Conservation (phyloP, 352 stramenopile genomes). For the Globisporangium cystogenes region DNA sequence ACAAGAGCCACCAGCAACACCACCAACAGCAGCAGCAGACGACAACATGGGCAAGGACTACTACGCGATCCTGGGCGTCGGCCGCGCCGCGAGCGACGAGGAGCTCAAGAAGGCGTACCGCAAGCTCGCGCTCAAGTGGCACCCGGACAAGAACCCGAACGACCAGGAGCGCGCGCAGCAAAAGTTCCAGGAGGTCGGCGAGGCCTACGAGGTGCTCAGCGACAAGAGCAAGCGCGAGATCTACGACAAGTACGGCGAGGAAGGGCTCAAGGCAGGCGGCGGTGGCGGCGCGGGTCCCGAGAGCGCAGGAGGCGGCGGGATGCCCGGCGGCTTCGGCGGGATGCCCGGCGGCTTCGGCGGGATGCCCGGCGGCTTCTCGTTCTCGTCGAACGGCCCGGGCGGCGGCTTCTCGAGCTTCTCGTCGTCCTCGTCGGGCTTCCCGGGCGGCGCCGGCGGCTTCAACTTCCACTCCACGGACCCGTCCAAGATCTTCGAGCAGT, state of each 20-base stretch:
- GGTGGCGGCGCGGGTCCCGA: conserved; percentile 15
- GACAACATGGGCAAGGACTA: conserved; percentile 89
- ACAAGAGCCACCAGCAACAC: conserved; percentile 1
- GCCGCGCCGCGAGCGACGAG: conserved; percentile 60
- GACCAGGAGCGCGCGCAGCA: conserved; percentile 75
- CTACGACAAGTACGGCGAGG: conserved; percentile 92
- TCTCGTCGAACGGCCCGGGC: neutral
- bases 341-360: conserved; percentile 11
- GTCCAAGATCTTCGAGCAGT: conserved; percentile 89
- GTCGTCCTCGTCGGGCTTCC: conserved; percentile 38
- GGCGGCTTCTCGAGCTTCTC: conserved; percentile 37
- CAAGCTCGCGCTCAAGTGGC: conserved; percentile 90
- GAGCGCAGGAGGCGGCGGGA: conserved; percentile 5
- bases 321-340: conserved; percentile 9
- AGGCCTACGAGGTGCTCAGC: conserved; percentile 92
- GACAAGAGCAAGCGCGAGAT: conserved; percentile 92
- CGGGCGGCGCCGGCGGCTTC: conserved; percentile 30
- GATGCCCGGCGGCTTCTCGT: conserved; percentile 16
- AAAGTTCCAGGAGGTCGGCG: conserved; percentile 92
- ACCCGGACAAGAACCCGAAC: conserved; percentile 92
- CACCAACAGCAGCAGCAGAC: conserved; percentile 1
- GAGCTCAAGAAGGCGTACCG: conserved; percentile 85
- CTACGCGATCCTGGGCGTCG: conserved; percentile 73
- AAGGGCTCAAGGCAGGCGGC: conserved; percentile 67
- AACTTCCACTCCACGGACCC: conserved; percentile 78